phyloP scores from a whole-genome alignment of 805 yeast genomes.

The Metschnikowia sp. region DNA sequence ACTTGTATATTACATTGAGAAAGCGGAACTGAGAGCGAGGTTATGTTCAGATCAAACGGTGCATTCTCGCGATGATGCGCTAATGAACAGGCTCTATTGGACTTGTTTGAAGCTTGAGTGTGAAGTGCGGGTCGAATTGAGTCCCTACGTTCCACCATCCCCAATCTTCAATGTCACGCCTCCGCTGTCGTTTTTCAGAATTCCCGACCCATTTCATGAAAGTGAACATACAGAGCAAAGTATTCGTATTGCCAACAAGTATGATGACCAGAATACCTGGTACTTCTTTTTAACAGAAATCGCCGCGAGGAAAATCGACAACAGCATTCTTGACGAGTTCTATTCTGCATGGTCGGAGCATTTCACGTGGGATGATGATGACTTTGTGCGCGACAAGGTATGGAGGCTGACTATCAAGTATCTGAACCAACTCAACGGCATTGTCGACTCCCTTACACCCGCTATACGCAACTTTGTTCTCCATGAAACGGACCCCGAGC shows the following conservation, averaged over 20 bases:
- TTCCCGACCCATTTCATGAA: conserved; percentile 24
- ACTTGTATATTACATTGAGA: conserved; percentile 29
- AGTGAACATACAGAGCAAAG: conserved; percentile 23
- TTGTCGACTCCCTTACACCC: conserved; percentile 35
- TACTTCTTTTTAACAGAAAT: conserved; percentile 37
- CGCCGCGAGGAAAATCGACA: conserved; percentile 39
- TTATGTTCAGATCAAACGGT: background rate
- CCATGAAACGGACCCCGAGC: conserved; percentile 30
- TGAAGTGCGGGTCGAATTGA: conserved; percentile 32
- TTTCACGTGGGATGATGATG: conserved; percentile 23
- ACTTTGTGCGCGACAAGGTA: conserved; percentile 19
- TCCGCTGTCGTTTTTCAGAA: conserved; percentile 30
- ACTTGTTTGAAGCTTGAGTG: conserved; percentile 36
- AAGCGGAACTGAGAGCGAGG: conserved; percentile 3
- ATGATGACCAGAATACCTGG: conserved; percentile 32
- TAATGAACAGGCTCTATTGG: conserved; percentile 34
- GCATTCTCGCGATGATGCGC: conserved; percentile 11
- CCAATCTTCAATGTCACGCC: conserved; percentile 31
- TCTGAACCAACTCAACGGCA: conserved; percentile 36
- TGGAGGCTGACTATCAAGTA: conserved; percentile 32
- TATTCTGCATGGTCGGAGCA: conserved; percentile 11
- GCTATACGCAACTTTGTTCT: conserved; percentile 30
- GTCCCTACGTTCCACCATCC: conserved; percentile 31
- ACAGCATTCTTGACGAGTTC: conserved; percentile 32
- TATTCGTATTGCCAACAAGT: conserved; percentile 22